phyloP scores from a whole-genome alignment of 1,284 basidiomycete species.

The Hymenochaete sp. region DNA sequence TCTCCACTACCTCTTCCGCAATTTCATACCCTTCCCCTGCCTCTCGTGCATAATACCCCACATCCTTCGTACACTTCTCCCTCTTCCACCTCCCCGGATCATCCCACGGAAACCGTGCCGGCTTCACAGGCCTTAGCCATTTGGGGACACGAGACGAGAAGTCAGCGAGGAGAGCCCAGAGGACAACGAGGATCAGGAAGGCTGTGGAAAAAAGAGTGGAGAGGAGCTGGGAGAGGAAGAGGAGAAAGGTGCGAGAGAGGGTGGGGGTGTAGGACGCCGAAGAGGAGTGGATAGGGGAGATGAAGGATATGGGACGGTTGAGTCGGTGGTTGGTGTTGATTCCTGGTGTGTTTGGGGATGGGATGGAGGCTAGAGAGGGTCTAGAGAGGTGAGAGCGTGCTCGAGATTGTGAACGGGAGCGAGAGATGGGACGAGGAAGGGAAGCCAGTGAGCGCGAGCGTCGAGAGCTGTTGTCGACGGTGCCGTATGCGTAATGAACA shows the following conservation, averaged over 20 bases:
- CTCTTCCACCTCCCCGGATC: conserved; percentile 37
- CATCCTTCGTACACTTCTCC: conserved; percentile 43
- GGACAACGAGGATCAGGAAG: conserved; percentile 36
- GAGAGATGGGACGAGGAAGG: too few species aligned
- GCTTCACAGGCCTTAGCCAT: conserved; percentile 20
- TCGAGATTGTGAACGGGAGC: too few species aligned
- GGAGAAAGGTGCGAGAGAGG: conserved; percentile 21
- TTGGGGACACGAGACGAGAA: conserved; percentile 23
- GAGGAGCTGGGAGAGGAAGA: conserved; percentile 36
- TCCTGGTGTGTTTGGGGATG: too few species aligned
- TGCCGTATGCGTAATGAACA: too few species aligned
- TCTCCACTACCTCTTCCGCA: conserved; percentile 45
- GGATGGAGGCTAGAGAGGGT: too few species aligned
- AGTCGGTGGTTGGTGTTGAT: too few species aligned
- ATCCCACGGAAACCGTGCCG: conserved; percentile 35
- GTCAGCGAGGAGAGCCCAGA: conserved; percentile 30
- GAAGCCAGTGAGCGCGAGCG: too few species aligned
- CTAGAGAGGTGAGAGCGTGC: too few species aligned
- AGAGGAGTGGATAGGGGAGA: conserved; percentile 4
- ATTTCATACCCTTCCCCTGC: conserved; percentile 43
- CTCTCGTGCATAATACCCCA: conserved; percentile 43
- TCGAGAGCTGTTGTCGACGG: too few species aligned
- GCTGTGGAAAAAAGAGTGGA: conserved; percentile 39
- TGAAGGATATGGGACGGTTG: conserved; percentile 16
- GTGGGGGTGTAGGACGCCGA: conserved; percentile 6